phyloP scores from a whole-genome alignment of 352 stramenopile species.

The Globisporangium radiosum region DNA sequence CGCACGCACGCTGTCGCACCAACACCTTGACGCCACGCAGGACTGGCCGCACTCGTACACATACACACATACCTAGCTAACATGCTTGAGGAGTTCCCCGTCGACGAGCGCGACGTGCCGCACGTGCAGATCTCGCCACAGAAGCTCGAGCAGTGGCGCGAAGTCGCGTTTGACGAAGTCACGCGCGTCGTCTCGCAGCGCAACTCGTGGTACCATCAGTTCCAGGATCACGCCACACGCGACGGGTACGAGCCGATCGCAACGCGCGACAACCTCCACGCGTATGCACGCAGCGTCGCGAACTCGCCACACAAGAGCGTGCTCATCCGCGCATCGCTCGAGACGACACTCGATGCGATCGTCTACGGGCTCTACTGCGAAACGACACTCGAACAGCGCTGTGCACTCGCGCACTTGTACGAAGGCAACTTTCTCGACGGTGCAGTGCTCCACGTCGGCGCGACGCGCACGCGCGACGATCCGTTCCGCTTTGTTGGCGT shows the following conservation, averaged over 20 bases:
- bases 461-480: slow-evolving; percentile 25
- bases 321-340: slow-evolving; percentile 23
- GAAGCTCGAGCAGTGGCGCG: slow-evolving; percentile 22
- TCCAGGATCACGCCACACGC: slow-evolving; percentile 18
- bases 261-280: slow-evolving; percentile 23
- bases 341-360: slow-evolving; percentile 41
- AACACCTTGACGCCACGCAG: too few relatives aligned
- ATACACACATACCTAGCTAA: too few relatives aligned
- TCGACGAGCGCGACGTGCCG: slow-evolving; percentile 15
- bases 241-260: slow-evolving; percentile 31
- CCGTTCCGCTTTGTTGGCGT: slow-evolving; percentile 41
- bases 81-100: slow-evolving; percentile 14
- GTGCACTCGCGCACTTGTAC: slow-evolving; percentile 33
- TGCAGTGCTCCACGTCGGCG: slow-evolving; percentile 31
- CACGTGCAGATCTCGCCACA: slow-evolving; percentile 19
- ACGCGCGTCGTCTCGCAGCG: slow-evolving; percentile 16
- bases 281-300: slow-evolving; percentile 23
- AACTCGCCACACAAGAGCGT: slow-evolving; percentile 18
- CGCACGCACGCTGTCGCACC: too few relatives aligned
- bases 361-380: slow-evolving; percentile 31
- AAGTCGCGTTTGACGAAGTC: slow-evolving; percentile 21
- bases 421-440: slow-evolving; percentile 39
- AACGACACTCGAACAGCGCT: slow-evolving; percentile 28
- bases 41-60: too few relatives aligned
- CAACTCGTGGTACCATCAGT: slow-evolving; percentile 28